phyloP scores from a whole-genome alignment of 208 protist species.

The Angomonas deanei region DNA sequence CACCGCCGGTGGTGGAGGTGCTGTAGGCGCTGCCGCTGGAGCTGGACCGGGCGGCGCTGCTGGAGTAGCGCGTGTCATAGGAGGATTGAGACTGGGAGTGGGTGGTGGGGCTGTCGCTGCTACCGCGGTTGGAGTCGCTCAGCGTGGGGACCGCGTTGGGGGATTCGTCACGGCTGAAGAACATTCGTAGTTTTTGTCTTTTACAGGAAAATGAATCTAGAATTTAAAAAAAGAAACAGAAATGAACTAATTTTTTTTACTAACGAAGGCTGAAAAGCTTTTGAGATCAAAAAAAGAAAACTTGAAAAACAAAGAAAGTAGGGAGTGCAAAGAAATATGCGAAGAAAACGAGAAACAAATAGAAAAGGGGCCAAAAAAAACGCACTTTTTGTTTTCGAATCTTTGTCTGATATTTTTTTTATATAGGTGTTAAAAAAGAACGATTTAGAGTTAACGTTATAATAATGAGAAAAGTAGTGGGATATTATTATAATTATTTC shows the following conservation, averaged over 20 bases:
- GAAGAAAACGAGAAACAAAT: conserved; percentile 12
- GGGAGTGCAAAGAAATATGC: not conserved
- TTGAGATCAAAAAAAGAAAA: not conserved
- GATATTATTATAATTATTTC: not conserved
- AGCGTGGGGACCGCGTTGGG: not conserved
- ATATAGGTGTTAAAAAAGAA: not conserved
- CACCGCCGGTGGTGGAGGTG: not conserved
- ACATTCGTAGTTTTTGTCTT: not conserved
- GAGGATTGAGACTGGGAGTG: not conserved
- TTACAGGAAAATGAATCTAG: not conserved
- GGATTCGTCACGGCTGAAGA: not conserved
- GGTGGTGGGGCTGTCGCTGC: conserved; percentile 4
- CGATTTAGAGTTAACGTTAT: not conserved
- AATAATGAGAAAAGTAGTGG: not conserved
- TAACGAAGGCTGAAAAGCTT: too few species aligned
- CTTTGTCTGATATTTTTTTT: not conserved
- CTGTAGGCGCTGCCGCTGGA: not conserved
- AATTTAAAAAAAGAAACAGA: not conserved
- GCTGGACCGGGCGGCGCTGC: not conserved
- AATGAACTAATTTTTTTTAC: not conserved
- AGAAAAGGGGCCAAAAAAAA: conserved; percentile 2
- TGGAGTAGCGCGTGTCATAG: not conserved
- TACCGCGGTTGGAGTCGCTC: not conserved
- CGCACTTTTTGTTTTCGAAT: not conserved
- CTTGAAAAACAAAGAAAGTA: conserved; percentile 5